A percentile compares a stretch with the other conserved stretches of the same genome.
Conservation (phyloP, 768 basidiomycete species). For the Russula earlei region DNA sequence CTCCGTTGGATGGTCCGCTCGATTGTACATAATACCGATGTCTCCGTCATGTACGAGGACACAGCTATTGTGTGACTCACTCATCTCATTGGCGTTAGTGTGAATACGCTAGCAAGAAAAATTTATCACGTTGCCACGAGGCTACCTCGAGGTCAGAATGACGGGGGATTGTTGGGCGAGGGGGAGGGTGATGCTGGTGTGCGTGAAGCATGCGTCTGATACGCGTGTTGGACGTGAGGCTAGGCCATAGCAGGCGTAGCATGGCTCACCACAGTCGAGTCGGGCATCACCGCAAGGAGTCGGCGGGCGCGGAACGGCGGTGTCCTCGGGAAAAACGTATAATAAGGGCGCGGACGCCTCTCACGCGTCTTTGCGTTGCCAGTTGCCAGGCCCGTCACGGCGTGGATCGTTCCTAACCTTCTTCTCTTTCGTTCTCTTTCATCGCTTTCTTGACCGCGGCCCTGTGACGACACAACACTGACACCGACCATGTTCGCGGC, state of each 20-base stretch:
- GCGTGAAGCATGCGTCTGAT: not conserved
- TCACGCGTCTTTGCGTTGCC: not conserved
- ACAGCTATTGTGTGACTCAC: not conserved
- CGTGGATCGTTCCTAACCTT: not conserved
- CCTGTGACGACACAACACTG: constrained; percentile 10
- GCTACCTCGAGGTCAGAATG: constrained; percentile 1
- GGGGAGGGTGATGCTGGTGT: too few relatives aligned
- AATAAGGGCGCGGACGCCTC: not conserved
- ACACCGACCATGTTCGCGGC: constrained; percentile 10
- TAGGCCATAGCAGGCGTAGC: not conserved
- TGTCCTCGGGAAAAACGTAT: not conserved
- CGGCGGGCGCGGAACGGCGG: too few relatives aligned
- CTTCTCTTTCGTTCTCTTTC: not conserved
- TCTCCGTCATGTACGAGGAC: not conserved
- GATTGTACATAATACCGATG: too few relatives aligned
- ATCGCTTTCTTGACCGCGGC: constrained; percentile 1
- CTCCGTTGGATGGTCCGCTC: not conserved
- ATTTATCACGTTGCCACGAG: constrained; percentile 6
- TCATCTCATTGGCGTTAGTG: not conserved
- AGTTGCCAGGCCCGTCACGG: too few relatives aligned
- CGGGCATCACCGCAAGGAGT: too few relatives aligned
- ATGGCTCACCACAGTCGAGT: not conserved
- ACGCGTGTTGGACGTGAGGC: constrained; percentile 9
- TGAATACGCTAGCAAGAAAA: not conserved
- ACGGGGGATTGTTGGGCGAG: not conserved